phyloP scores from a whole-genome alignment of 2,329 filamentous ascomycete genomes.

The Cyclaneusma minus region DNA sequence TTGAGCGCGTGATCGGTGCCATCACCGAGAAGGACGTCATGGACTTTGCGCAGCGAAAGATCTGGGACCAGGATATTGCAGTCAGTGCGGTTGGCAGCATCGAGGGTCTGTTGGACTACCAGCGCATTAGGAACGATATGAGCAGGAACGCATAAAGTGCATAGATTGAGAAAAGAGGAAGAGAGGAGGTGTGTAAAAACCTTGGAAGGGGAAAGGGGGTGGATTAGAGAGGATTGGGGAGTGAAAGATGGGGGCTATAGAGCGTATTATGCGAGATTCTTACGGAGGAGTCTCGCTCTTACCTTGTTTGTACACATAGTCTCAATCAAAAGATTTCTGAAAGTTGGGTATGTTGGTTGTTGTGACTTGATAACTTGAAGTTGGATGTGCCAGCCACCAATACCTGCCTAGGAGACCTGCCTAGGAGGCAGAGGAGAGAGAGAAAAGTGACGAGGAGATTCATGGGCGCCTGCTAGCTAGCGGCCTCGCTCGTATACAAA shows the following conservation, averaged over 20 bases:
- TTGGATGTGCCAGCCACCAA: no score
- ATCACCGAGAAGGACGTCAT: constrained; percentile 96
- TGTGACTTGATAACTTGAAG: no score
- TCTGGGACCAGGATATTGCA: constrained; percentile 96
- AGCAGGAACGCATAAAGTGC: constrained; percentile 46
- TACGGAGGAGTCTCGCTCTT: no score
- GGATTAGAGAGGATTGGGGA: constrained; percentile 1
- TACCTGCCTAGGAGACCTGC: no score
- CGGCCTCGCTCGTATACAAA: no score
- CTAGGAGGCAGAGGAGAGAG: no score
- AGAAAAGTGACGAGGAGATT: no score
- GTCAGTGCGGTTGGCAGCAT: constrained; percentile 86
- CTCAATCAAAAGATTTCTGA: no score
- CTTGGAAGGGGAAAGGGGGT: constrained; percentile 2
- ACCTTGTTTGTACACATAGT: constrained; percentile 19
- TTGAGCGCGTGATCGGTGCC: constrained; percentile 76
- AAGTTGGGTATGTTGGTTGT: no score
- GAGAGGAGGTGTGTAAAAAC: constrained; percentile 1
- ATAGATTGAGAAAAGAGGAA: constrained; percentile 3
- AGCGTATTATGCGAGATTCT: constrained; percentile 18
- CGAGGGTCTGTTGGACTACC: constrained; percentile 72
- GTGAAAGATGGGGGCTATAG: constrained; percentile 8
- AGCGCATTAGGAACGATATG: constrained; percentile 70
- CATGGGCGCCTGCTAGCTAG: no score
- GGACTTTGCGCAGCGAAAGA: constrained; percentile 84